Base-by-base conservation (phyloP, 2,329 filamentous ascomycete genomes). In the Botrytis aclada region DNA sequence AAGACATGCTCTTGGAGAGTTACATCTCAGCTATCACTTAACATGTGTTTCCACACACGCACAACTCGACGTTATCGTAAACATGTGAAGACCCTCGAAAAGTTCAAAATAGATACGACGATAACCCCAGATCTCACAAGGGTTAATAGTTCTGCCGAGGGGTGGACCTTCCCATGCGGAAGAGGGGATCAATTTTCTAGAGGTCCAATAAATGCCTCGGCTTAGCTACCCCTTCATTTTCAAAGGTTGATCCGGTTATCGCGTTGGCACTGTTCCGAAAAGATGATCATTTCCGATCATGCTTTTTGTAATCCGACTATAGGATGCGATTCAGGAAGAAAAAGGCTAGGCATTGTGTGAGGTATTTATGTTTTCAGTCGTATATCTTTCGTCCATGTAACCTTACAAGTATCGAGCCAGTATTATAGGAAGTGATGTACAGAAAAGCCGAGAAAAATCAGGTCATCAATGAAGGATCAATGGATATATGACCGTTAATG, bases 271-370 rank as follows among this genome's bases (percentile, higher is more conserved):
- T 67, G 20, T 54, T 67, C 64, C 64, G 45, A 67, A 29, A 67
- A 39, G 20, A 41, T 14, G 12, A 12, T 14, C 4, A 3, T 56
- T n/a, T 56, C 65, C 65, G 65, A 41, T 67, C 65, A 67, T 67
- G 65, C 47, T 56, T 67, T 67, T 56, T 6, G 16, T 8, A 22
- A 18, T 56, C 47, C 65, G 47, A 56, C 20, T 41, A 32, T 67
- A 56, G 65, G 65, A 67, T 67, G 65, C 65, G 65, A 25, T 67
- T 43, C 18, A 67, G 47, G 65, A 67, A 39, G 34, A 4, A 25
- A 61, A 63, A 34, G 41, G 29, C 41, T 64, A 34, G 51, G 51
- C n/a, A 18, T 56, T 56, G 6, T 9, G 47, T 51, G 51, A 56
- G 47, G 25, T 18, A 41, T 41, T 25, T 39, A 56, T 41, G n/a